Evolutionary conservation across 345 rosid genomes (phyloP).

Genomic region (Gossypium thurberi): DNA sequence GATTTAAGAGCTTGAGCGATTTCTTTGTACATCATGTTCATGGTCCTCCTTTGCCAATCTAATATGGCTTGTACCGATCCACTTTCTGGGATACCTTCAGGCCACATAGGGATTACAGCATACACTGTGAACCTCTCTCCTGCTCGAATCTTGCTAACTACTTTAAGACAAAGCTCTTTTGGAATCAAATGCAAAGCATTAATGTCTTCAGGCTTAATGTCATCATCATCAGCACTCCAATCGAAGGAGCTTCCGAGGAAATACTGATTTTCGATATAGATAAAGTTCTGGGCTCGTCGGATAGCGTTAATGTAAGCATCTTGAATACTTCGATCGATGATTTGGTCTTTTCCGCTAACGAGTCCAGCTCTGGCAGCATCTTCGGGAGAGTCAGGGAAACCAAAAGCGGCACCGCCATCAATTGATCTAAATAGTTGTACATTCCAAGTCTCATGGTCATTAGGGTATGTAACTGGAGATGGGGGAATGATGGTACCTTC

Average conservation of each 20-base stretch:
- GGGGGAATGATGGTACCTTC: conserved; percentile 71
- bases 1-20: conserved; percentile 63
- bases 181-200: conserved; percentile 85
- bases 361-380: conserved; percentile 94
- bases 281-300: conserved; percentile 91
- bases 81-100: conserved; percentile 93
- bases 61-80: conserved; percentile 92
- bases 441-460: conserved; percentile 80
- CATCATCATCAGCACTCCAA: conserved; percentile 77
- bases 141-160: conserved; percentile 82
- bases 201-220: conserved; percentile 77
- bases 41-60: conserved; percentile 92
- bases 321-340: conserved; percentile 92
- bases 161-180: conserved; percentile 87
- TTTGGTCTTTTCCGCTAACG: conserved; percentile 91
- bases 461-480: conserved; percentile 68
- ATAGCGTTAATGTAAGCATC: conserved; percentile 92
- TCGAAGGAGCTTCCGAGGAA: conserved; percentile 88
- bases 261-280: conserved; percentile 93
- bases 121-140: conserved; percentile 84
- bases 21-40: conserved; percentile 97
- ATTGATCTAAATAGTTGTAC: conserved; percentile 97
- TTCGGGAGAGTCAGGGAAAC: conserved; percentile 94
- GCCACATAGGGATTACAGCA: conserved; percentile 96
- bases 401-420: conserved; percentile 98